Percentiles rank a stretch among this genome's conserved stretches.
Conservation (phyloP, 1,139 yeast species). For the Lodderomyces orthopsilosis region DNA sequence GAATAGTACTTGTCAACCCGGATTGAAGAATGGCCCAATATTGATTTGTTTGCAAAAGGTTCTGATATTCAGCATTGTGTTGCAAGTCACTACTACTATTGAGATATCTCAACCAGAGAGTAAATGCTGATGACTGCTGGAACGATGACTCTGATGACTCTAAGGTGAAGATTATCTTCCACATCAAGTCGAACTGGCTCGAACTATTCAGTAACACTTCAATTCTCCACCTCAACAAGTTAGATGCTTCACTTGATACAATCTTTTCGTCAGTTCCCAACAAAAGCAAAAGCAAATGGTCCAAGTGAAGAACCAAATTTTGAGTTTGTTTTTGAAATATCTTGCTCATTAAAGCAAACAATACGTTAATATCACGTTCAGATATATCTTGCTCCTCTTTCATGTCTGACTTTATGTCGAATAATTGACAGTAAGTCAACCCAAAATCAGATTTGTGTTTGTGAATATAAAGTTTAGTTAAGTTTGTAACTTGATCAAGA, state of each 20-base stretch:
- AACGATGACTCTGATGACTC: conserved; percentile 23
- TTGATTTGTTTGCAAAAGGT: conserved; percentile 28
- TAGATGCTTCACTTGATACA: conserved; percentile 33
- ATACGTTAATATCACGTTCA: conserved; percentile 6
- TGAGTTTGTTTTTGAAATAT: conserved; percentile 12
- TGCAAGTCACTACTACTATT: conserved; percentile 18
- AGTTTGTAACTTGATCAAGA: conserved; percentile 14
- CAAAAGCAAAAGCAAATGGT: conserved; percentile 27
- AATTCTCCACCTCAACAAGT: conserved; percentile 51
- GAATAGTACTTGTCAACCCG: conserved; percentile 56
- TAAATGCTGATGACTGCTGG: conserved; percentile 33
- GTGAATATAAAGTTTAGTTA: conserved; percentile 9
- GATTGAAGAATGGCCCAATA: conserved; percentile 64
- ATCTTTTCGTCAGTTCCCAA: conserved; percentile 31
- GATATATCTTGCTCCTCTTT: neutral
- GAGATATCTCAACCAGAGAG: conserved; percentile 57
- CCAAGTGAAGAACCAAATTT: conserved; percentile 14
- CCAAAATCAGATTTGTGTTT: conserved; percentile 11
- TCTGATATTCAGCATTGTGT: conserved; percentile 26
- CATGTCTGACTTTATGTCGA: conserved; percentile 1
- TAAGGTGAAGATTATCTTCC: conserved; percentile 46
- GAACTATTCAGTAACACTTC: conserved; percentile 23
- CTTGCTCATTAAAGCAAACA: conserved; percentile 18
- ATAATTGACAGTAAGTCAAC: conserved; percentile 2
- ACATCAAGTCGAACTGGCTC: conserved; percentile 26